phyloP scores from a whole-genome alignment of 805 yeast genomes.

The Lachancea sp. region DNA sequence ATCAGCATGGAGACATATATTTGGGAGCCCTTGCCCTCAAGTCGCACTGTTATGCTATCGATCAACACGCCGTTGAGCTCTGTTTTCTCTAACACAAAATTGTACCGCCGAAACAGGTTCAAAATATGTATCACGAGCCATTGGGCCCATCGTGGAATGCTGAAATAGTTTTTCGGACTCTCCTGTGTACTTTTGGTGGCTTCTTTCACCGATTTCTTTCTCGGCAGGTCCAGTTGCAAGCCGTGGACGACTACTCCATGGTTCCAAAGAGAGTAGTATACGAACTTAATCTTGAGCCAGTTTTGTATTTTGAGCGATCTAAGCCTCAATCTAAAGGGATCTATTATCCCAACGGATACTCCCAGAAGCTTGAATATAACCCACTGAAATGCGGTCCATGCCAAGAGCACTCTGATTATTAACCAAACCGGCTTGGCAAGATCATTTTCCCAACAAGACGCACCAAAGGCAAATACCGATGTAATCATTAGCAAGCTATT shows the following conservation, averaged over 20 bases:
- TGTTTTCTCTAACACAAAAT: conserved; percentile 5
- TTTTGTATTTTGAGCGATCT: conserved; percentile 2
- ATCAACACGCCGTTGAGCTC: conserved; percentile 1
- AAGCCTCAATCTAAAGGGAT: conserved; percentile 5
- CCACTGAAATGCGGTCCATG: conserved; percentile 3
- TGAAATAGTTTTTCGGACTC: conserved; percentile 4
- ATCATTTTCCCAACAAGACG: not conserved
- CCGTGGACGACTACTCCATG: conserved; percentile 6
- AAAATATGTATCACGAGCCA: conserved; percentile 2
- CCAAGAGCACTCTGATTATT: not conserved
- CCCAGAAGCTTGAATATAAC: conserved; percentile 5
- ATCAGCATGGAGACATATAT: conserved; percentile 1
- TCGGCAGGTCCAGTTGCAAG: conserved; percentile 1
- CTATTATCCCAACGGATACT: conserved; percentile 6
- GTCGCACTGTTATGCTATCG: not conserved
- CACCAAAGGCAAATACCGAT: no score
- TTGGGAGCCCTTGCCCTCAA: not conserved
- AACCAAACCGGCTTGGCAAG: not conserved
- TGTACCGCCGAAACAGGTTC: conserved; percentile 3
- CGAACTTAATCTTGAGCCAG: not conserved
- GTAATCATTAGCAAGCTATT: not conserved
- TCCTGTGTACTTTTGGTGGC: not conserved
- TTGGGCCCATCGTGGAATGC: conserved; percentile 6
- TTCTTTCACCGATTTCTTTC: not conserved
- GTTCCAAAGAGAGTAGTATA: conserved; percentile 9